Evolutionary conservation across 257 asterid genomes (phyloP), one percentile per base, ranked within the genome.

Genomic region (Lycium ferocissimum): DNA sequence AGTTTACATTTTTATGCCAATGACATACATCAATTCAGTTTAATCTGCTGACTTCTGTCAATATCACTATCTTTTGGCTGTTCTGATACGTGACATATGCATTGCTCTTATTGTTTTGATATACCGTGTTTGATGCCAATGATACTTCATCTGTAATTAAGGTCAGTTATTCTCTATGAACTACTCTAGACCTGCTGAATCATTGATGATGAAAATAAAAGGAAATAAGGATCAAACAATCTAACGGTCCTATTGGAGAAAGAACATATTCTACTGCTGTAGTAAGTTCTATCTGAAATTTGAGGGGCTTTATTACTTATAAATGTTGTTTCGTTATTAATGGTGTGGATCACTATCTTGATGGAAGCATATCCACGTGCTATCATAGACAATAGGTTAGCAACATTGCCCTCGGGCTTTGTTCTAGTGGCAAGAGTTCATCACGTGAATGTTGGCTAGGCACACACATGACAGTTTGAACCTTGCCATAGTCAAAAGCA

Each of bases 321-420:
- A 73, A 7, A 49, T 49, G 81, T 75, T 75, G 2, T 75, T 75
- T 49, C 40, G 6, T 75, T 75, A 4, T 75, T 75, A 47, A 49
- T 75, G n/a, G 61, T 49, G 81, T 75, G 81, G 7, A 75, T 47
- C 12, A 20, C 81, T 47, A 75, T 47, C 61, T 75, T 47, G 20
- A 2, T 7, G 9, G 62, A 75, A 75, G 22, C 43, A 47, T 75
- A 12, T 75, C 7, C 81, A 0, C 13, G 3, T 49, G 0, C 12
- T 49, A 49, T 20, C 61, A 75, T 75, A 49, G 49, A 1, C n/a
- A 49, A 14, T 22, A 12, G 81, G 43, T 75, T 47, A 73, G 61
- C 61, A 75, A 75, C 43, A 22, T 75, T 22, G 61, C 62, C 43
- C 11, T 18, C 45, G 20, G n/a, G 40, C 2, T 72, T 72, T n/a